These are phyloP conservation scores for Ophiostoma sp. DNA, from an alignment of 2,329 filamentous ascomycete genomes.

Conservation along the genomic window DNA sequence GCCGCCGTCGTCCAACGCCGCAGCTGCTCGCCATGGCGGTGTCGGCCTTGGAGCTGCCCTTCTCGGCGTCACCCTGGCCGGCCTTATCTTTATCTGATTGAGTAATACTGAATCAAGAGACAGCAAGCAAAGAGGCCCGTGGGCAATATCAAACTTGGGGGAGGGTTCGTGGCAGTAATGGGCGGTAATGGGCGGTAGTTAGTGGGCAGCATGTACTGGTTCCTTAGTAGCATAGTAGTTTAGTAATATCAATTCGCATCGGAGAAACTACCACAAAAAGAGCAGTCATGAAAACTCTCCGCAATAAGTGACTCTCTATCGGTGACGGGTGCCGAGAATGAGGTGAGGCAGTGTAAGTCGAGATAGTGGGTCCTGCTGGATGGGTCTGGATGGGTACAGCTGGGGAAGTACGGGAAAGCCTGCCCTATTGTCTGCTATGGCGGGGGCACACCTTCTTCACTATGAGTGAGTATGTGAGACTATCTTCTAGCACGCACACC, in stretches of 20 bases:
- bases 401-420: background rate
- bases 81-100: background rate
- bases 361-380: background rate
- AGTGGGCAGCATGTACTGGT: too few species aligned
- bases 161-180: background rate
- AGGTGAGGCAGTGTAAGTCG: constrained; percentile 2
- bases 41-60: background rate
- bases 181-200: too few species aligned
- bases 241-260: too few species aligned
- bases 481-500: background rate
- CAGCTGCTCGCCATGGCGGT: background rate
- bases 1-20: constrained; percentile 1
- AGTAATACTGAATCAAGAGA: background rate
- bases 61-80: background rate
- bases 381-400: background rate
- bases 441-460: too few species aligned
- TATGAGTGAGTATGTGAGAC: too few species aligned
- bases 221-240: too few species aligned
- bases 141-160: background rate
- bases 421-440: background rate
- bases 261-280: background rate
- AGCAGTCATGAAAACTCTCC: background rate
- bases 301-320: background rate
- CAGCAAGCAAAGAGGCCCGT: background rate
- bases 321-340: background rate